These are phyloP conservation scores for Colletotrichum lupini DNA, from an alignment of 2,329 filamentous ascomycete genomes.

Conservation along the genomic window DNA sequence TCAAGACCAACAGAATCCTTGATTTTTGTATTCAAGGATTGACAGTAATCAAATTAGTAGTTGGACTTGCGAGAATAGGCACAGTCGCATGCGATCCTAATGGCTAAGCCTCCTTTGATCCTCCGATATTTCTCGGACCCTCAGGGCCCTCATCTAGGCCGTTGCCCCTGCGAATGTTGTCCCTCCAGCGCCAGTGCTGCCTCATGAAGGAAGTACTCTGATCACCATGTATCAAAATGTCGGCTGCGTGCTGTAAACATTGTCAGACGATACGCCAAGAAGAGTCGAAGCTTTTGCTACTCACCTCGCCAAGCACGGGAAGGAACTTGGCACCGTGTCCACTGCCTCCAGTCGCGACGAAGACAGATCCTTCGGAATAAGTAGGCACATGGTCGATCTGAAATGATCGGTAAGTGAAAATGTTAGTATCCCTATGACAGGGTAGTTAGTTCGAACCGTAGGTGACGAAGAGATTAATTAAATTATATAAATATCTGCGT, in stretches of 20 bases:
- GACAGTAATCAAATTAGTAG: too few relatives aligned
- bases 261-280: constrained; percentile 19
- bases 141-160: constrained; percentile 45
- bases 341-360: constrained; percentile 48
- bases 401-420: background rate
- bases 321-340: constrained; percentile 50
- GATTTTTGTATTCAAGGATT: too few relatives aligned
- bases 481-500: too few relatives aligned
- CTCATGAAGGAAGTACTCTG: constrained; percentile 44
- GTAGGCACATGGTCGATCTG: constrained; percentile 47
- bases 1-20: too few relatives aligned
- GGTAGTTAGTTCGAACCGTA: too few relatives aligned
- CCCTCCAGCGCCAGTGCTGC: constrained; percentile 45
- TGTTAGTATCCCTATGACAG: too few relatives aligned
- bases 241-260: constrained; percentile 42
- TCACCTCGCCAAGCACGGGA: constrained; percentile 46
- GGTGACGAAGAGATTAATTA: too few relatives aligned
- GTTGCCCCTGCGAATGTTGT: constrained; percentile 40
- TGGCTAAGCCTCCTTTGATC: background rate
- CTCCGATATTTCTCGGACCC: constrained; percentile 39
- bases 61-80: too few relatives aligned
- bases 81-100: too few relatives aligned
- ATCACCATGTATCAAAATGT: constrained; percentile 43
- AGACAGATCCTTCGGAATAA: constrained; percentile 43
- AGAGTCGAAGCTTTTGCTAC: background rate